Evolutionary conservation across 768 basidiomycete genomes (phyloP).

Genomic region (Lyophyllum shimeji): DNA sequence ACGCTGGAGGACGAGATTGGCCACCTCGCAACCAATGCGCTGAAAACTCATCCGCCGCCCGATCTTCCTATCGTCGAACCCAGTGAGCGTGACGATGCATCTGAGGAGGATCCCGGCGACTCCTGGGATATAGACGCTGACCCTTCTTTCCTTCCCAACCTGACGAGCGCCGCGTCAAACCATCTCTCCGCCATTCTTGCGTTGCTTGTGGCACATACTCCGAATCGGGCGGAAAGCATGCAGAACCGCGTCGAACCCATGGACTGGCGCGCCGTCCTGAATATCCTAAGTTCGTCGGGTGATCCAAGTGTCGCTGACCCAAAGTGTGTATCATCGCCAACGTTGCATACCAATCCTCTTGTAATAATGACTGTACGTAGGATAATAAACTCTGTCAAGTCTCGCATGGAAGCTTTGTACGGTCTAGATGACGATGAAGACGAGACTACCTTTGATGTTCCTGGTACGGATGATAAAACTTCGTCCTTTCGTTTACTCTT

Average conservation of each 20-base stretch:
- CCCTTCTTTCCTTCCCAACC: slow-evolving; percentile 29
- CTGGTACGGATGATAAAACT: slow-evolving; percentile 9
- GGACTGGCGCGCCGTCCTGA: slow-evolving; percentile 64
- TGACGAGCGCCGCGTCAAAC: slow-evolving; percentile 43
- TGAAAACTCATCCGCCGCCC: slow-evolving; percentile 23
- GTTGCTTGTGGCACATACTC: slow-evolving; percentile 54
- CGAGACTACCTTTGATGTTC: not conserved
- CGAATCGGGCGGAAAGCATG: slow-evolving; percentile 54
- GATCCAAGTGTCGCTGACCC: slow-evolving; percentile 31
- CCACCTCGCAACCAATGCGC: slow-evolving; percentile 39
- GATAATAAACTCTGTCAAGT: slow-evolving; percentile 19
- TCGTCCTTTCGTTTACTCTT: not conserved
- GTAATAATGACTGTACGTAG: slow-evolving; percentile 11
- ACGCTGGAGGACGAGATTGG: slow-evolving; percentile 66
- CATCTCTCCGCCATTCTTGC: slow-evolving; percentile 54
- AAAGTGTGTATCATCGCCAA: slow-evolving; percentile 28
- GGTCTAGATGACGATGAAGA: not conserved
- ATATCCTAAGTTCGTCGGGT: slow-evolving; percentile 45
- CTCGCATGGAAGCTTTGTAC: slow-evolving; percentile 19
- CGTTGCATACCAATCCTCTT: slow-evolving; percentile 3
- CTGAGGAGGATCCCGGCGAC: slow-evolving; percentile 7
- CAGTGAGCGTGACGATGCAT: not conserved
- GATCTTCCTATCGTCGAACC: slow-evolving; percentile 11
- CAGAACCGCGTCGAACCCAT: slow-evolving; percentile 65
- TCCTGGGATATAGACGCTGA: slow-evolving; percentile 24